A percentile compares a stretch with the other conserved stretches of the same genome.
Conservation (phyloP, 805 yeast genomes). For the Candida tibetensis region DNA sequence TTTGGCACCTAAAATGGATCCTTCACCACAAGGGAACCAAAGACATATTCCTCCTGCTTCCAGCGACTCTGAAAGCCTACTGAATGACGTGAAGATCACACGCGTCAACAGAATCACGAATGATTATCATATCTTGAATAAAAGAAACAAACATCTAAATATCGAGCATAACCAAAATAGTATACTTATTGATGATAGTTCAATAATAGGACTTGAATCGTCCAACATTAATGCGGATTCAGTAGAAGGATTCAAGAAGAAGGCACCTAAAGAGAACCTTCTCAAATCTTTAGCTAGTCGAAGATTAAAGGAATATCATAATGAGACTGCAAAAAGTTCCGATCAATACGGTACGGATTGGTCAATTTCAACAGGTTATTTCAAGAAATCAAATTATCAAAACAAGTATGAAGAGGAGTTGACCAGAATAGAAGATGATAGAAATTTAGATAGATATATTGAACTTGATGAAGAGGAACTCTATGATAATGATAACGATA, state of each 20-base stretch:
- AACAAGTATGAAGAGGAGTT: conserved; percentile 22
- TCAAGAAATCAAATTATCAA: conserved; percentile 22
- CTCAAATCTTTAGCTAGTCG: background rate
- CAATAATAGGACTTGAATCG: background rate
- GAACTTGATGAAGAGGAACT: background rate
- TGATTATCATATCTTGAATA: conserved; percentile 7
- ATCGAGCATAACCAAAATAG: conserved; percentile 8
- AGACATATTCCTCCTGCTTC: too few species aligned
- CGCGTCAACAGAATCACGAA: conserved; percentile 5
- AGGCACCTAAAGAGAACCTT: background rate
- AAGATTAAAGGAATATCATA: background rate
- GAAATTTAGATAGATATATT: background rate
- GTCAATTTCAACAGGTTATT: conserved; percentile 11
- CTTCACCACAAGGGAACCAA: too few species aligned
- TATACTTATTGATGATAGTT: conserved; percentile 9
- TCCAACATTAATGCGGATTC: background rate
- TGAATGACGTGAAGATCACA: conserved; percentile 2
- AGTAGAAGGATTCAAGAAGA: background rate
- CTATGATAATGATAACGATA: conserved; percentile 1
- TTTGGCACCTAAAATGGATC: too few species aligned
- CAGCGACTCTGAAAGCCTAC: too few species aligned
- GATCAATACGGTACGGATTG: conserved; percentile 39
- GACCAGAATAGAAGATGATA: background rate
- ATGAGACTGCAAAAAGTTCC: too few species aligned
- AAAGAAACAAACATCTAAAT: background rate